Evolutionary conservation across 441 rosid genomes (phyloP), one percentile per base, ranked within the genome.

Genomic region (Pelargonium citronellum): DNA sequence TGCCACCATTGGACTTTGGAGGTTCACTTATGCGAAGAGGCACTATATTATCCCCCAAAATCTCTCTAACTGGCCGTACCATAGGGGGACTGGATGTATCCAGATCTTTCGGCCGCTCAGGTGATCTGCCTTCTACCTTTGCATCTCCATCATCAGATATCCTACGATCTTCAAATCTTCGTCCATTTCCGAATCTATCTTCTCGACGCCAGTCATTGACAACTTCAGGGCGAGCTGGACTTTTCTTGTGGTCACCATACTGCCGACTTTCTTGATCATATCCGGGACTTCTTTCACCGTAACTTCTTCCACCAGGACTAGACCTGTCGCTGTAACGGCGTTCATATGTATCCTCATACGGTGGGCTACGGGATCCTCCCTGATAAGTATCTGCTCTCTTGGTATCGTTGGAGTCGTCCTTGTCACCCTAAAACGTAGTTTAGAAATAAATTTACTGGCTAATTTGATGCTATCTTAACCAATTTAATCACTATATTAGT

Each of bases 151-250:
- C 88, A 69, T 89, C 89, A 67, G 82, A 81, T 17, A 44, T 39
- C 69, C 83, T 77, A 57, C 76, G 80, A 44, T 89, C 91, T 39
- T 85, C 95, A 74, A 69, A 55, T 78, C 82, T 85, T 77, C 75
- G 84, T 39, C 81, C 92, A 75, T 87, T 88, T 51, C 89, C 89
- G 83, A 95, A 95, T 81, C 97, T 92, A 79, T 92, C 95, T 60
- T 92, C 98, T 62, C 93, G 84, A 58, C 86, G 95, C 99, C 99
- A 95, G 78, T 95, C 98, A 80, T 83, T 90, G 67, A 90, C 24
- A 63, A 92, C 51, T 74, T 90, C 95, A 39, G 92, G 89, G 74
- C 81, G 95, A 79, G 87, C 80, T 69, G 97, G 99, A 71, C 99
- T 89, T 83, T 75, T 87, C 61, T 71, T 80, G 61, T 15, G 17